Base-by-base conservation (phyloP, 306 rosid genomes). In the Boehmeria nivea region DNA sequence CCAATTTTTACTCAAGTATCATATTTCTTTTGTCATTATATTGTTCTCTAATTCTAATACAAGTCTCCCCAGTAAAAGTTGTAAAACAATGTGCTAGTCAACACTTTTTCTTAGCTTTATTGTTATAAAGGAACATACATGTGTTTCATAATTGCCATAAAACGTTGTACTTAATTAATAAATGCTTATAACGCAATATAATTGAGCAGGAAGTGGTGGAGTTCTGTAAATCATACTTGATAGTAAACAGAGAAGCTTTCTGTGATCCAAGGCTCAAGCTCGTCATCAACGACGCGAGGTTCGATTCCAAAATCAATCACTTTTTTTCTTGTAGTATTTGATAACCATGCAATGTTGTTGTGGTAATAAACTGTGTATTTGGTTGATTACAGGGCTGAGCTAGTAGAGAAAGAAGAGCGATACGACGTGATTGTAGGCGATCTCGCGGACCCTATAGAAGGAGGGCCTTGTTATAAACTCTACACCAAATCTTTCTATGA, bases 401-500 rank as follows among this genome's bases (percentile, higher is more conserved):
- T 86, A 59, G 94, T 80, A 75, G 60, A 64, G 47, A 71, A 78
- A 70, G 68, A 78, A 45, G 86, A 80, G 47, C 48, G 49, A 37
- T 90, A 84, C 67, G 95, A 90, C 67, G 91, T 90, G 64, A 86
- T 90, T 39, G 52, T 90, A 42, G 97, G 97, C 1, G 97, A 90
- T 63, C 81, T 90, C 65, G 97, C 97, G 12, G 97, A 90, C 64
- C 97, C 97, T 55, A 82, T 90, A 47, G 95, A 90, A 62, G 97
- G 97, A 45, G 97, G 97, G 1, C 97, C 97, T 24, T 90, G 97
- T 22, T 90, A 90, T 65, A 90, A 86, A 78, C 97, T 90, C 42
- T 90, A 90, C 72, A 90, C 97, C 33, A 84, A 86, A 72, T 84
- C 95, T 58, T 90, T 90, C 77, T 90, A 90, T 65, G 95, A 90